Percentiles rank a stretch among this genome's conserved stretches.
Evolutionary conservation across 2,329 filamentous ascomycete species (phyloP).

Genomic region (Talaromyces sp.): DNA sequence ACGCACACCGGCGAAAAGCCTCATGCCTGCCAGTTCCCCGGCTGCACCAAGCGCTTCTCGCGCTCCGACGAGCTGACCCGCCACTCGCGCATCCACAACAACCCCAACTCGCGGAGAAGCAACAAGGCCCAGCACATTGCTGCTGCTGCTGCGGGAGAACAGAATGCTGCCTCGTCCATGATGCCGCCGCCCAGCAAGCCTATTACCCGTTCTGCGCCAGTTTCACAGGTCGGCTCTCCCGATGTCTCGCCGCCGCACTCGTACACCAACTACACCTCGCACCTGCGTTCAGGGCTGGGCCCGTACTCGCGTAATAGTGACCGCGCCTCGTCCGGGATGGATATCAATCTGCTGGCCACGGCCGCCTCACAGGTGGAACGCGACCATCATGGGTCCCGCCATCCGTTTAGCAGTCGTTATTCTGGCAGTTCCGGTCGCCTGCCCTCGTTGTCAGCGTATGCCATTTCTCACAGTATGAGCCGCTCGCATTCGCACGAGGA

Average conservation of each 20-base stretch:
- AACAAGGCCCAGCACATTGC: constrained; percentile 70
- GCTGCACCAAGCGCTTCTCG: constrained; percentile 95
- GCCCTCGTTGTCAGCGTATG: constrained; percentile 71
- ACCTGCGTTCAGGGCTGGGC: constrained; percentile 52
- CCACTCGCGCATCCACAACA: constrained; percentile 97
- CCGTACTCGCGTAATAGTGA: constrained; percentile 37
- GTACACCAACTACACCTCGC: constrained; percentile 58
- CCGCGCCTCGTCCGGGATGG: constrained; percentile 45
- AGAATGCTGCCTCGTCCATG: constrained; percentile 57
- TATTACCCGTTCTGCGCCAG: constrained; percentile 81
- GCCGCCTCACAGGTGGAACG: constrained; percentile 62
- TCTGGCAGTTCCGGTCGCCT: constrained; percentile 50
- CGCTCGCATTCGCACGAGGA: constrained; percentile 76
- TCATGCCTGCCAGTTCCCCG: constrained; percentile 89
- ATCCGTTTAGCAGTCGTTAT: constrained; percentile 42
- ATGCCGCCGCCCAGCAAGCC: constrained; percentile 74
- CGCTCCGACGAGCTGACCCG: constrained; percentile 93
- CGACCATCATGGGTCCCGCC: constrained; percentile 43
- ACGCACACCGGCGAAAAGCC: constrained; percentile 98
- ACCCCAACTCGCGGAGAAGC: constrained; percentile 89
- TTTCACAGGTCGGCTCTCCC: constrained; percentile 80
- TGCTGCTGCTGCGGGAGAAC: constrained; percentile 48
- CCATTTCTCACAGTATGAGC: constrained; percentile 76
- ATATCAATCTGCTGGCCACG: constrained; percentile 65
- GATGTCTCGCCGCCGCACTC: constrained; percentile 94